Percentiles rank a stretch among this genome's conserved stretches.
Evolutionary conservation across 1,284 basidiomycete species (phyloP).

Genomic region (Singerocomus inundabilis): DNA sequence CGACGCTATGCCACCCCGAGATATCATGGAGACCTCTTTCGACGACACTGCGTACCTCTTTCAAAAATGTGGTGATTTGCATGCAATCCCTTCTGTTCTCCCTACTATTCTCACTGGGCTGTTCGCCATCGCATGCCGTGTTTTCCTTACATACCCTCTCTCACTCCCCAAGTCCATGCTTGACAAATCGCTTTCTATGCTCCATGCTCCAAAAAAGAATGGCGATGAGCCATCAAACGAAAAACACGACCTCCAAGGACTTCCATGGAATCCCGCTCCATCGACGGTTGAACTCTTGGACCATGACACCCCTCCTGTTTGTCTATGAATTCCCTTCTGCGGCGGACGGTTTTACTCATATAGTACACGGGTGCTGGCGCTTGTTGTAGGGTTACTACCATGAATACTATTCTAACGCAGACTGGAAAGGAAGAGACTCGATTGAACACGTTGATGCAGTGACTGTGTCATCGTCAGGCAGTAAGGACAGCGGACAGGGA

Average conservation of each 20-base stretch:
- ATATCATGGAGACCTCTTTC: slow-evolving; percentile 28
- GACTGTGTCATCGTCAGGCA: not conserved
- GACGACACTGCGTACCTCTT: slow-evolving; percentile 28
- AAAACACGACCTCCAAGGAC: slow-evolving; percentile 32
- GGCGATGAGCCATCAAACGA: slow-evolving; percentile 29
- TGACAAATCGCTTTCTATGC: slow-evolving; percentile 35
- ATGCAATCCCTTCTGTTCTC: slow-evolving; percentile 32
- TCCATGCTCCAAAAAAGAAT: slow-evolving; percentile 33
- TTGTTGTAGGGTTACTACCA: slow-evolving; percentile 43
- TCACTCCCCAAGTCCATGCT: slow-evolving; percentile 41
- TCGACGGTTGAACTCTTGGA: slow-evolving; percentile 29
- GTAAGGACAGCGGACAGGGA: slow-evolving; percentile 17
- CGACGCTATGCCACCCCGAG: slow-evolving; percentile 31
- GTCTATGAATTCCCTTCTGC: slow-evolving; percentile 46
- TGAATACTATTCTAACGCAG: slow-evolving; percentile 37
- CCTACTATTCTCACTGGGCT: slow-evolving; percentile 44
- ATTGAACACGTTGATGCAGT: slow-evolving; percentile 11
- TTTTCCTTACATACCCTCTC: slow-evolving; percentile 46
- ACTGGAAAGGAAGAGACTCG: slow-evolving; percentile 23
- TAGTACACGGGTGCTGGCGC: slow-evolving; percentile 44
- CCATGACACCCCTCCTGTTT: slow-evolving; percentile 44
- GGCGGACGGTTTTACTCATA: slow-evolving; percentile 43
- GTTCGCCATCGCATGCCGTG: slow-evolving; percentile 43
- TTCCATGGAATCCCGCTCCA: slow-evolving; percentile 22
- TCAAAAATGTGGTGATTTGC: slow-evolving; percentile 25